Evolutionary conservation across 2,329 filamentous ascomycete species (phyloP), one percentile per base, ranked within the genome.

Genomic region (Aspergillus udagawae): DNA sequence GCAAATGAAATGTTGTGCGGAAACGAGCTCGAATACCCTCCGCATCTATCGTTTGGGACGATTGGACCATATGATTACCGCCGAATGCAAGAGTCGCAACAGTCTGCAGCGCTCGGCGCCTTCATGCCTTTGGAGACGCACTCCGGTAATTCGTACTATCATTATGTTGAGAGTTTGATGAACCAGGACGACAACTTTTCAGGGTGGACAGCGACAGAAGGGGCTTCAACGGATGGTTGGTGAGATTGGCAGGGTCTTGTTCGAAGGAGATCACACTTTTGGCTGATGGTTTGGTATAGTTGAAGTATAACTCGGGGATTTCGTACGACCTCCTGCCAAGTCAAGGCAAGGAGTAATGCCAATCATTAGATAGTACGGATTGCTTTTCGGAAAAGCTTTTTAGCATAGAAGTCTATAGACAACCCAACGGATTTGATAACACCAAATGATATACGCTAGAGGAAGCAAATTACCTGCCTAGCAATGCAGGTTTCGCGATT

Each of bases 11-110:
- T 53, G 9, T 55, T 54, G 45, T 62, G 58, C 54, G 32, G 55
- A 5, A 50, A 60, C 23, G 14, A 25, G 5, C 5, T 14, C 44
- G 20, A 47, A 25, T 7, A 14, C 41, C 41, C 21, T 44, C 41
- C n/a, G 4, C 23, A 25, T 27, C 20, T 6, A 25, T 27, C 21
- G 14, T 27, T 3, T 6, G 23, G 10, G 12, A 58, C 57, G 21
- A 49, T 65, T 29, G 64, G 62, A 14, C 62, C 62, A n/a, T 61
- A 61, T 20, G 45, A 59, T 42, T 62, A 59, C 29, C 52, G 54
- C 2, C 63, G 59, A 20, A 58, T 59, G 57, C 59, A 58, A 12
- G 48, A 58, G 44, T 57, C 57, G 56, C 59, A 58, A 14, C 45
- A 58, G 44, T 57, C 58, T 14, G 58, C 57, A 23, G 45, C 53